A percentile compares a stretch with the other conserved stretches of the same genome.
Conservation (phyloP, 2,329 filamentous ascomycete species). For the Fusarium nisikadoi region DNA sequence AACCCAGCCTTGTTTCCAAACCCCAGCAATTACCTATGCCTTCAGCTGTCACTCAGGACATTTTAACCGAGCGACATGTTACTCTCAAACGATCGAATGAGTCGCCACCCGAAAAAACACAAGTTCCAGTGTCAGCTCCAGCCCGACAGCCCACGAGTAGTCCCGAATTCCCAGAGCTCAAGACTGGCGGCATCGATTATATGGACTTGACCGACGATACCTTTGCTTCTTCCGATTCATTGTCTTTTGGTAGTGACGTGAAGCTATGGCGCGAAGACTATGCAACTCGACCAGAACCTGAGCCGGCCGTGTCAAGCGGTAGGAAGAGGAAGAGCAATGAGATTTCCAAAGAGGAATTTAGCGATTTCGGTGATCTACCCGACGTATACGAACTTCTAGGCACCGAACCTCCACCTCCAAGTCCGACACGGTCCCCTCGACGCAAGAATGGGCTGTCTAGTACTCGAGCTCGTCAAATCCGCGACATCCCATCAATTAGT, state of each 20-base stretch:
- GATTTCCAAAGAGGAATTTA: conserved; percentile 52
- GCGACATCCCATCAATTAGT: conserved; percentile 30
- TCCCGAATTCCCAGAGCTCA: conserved; percentile 51
- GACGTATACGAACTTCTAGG: conserved; percentile 63
- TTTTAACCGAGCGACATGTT: conserved; percentile 30
- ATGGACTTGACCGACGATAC: conserved; percentile 56
- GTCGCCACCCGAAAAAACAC: conserved; percentile 44
- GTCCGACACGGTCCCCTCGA: conserved; percentile 46
- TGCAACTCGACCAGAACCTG: conserved; percentile 52
- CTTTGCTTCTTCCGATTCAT: conserved; percentile 48
- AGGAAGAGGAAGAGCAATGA: conserved; percentile 66
- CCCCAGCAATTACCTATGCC: conserved; percentile 56
- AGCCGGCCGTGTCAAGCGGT: conserved; percentile 51
- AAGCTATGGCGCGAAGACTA: conserved; percentile 58
- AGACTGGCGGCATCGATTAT: conserved; percentile 50
- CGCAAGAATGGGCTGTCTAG: conserved; percentile 35
- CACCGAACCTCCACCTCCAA: conserved; percentile 52
- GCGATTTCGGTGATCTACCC: conserved; percentile 60
- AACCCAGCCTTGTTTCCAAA: conserved; percentile 56
- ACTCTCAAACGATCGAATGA: conserved; percentile 22
- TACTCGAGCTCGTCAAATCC: conserved; percentile 29
- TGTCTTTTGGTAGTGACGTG: conserved; percentile 51
- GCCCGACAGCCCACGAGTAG: conserved; percentile 29
- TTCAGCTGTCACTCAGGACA: conserved; percentile 37
- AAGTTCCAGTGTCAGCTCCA: conserved; percentile 15